Conservation (phyloP, 106 monocot species). For the Apostasia shenzhenica region DNA sequence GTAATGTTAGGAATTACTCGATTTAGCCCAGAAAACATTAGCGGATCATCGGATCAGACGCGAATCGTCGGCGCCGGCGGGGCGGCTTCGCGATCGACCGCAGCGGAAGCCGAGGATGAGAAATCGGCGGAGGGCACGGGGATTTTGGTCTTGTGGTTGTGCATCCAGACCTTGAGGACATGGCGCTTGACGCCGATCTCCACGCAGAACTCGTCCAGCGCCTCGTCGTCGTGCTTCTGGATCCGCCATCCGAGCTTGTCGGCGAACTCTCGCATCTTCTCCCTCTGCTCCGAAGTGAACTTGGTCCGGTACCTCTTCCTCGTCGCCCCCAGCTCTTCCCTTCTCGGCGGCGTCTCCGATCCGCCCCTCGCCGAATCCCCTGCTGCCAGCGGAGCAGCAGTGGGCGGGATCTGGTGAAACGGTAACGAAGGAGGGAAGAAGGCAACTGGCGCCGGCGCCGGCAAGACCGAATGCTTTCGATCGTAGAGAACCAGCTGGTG, state of each 20-base stretch:
- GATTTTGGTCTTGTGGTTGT: constrained; percentile 63
- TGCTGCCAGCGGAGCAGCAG: background rate
- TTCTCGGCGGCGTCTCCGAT: constrained; percentile 44
- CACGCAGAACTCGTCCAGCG: constrained; percentile 56
- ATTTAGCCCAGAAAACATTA: no score
- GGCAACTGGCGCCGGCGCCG: constrained; percentile 3
- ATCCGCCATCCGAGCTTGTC: constrained; percentile 84
- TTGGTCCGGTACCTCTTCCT: constrained; percentile 13
- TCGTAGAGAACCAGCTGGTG: constrained; percentile 34
- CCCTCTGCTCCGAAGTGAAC: constrained; percentile 56
- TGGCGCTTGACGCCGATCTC: constrained; percentile 65
- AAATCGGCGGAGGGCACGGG: background rate
- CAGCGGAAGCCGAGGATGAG: background rate
- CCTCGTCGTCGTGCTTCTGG: constrained; percentile 53
- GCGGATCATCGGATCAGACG: constrained; percentile 2
- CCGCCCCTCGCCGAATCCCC: constrained; percentile 15
- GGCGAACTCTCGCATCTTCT: constrained; percentile 76
- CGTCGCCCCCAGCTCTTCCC: constrained; percentile 2
- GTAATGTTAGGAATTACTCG: no score
- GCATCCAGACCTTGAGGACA: constrained; percentile 80
- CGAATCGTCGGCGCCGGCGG: background rate
- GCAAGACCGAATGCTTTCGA: background rate
- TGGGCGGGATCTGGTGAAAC: constrained; percentile 4
- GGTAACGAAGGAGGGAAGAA: constrained; percentile 8
- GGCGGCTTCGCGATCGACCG: background rate